Conservation (phyloP, 202 grass and related monocot species). For the Alloteropsis angusta region DNA sequence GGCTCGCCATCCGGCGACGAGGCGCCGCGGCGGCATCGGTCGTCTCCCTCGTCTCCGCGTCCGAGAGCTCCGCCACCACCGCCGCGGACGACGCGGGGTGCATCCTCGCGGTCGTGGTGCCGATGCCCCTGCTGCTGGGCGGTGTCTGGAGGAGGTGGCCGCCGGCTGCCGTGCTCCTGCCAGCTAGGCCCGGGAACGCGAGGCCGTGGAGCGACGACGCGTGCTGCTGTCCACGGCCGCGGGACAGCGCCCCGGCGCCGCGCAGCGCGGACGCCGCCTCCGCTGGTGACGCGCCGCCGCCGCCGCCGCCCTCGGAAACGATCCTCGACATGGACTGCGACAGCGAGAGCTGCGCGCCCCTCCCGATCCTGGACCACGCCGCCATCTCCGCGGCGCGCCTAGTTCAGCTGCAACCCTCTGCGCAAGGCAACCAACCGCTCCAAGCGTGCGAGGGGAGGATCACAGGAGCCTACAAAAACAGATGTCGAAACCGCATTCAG, state of each 20-base stretch:
- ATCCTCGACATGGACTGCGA: constrained; percentile 39
- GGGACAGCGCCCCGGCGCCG: neutral
- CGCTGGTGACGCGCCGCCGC: neutral
- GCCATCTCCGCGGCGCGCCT: constrained; percentile 12
- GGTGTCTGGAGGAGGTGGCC: neutral
- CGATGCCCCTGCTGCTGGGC: constrained; percentile 42
- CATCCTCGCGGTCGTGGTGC: constrained; percentile 12
- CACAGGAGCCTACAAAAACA: constrained; percentile 4
- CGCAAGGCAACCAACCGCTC: neutral
- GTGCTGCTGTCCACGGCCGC: neutral
- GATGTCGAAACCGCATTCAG: neutral
- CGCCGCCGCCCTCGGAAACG: constrained; percentile 13
- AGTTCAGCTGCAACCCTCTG: neutral
- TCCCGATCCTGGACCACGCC: constrained; percentile 47
- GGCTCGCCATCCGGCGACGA: constrained; percentile 13
- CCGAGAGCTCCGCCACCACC: constrained; percentile 9
- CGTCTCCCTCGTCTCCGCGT: constrained; percentile 16
- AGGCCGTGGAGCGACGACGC: constrained; percentile 19
- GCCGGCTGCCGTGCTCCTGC: neutral
- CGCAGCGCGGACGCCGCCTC: constrained; percentile 7
- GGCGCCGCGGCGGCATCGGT: neutral
- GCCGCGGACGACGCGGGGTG: constrained; percentile 10
- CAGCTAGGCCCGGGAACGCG: neutral
- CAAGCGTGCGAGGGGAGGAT: neutral
- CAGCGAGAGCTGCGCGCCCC: constrained; percentile 25